Evolutionary conservation across 2,329 filamentous ascomycete species (phyloP).

Genomic region (Trichoderma lentiforme): DNA sequence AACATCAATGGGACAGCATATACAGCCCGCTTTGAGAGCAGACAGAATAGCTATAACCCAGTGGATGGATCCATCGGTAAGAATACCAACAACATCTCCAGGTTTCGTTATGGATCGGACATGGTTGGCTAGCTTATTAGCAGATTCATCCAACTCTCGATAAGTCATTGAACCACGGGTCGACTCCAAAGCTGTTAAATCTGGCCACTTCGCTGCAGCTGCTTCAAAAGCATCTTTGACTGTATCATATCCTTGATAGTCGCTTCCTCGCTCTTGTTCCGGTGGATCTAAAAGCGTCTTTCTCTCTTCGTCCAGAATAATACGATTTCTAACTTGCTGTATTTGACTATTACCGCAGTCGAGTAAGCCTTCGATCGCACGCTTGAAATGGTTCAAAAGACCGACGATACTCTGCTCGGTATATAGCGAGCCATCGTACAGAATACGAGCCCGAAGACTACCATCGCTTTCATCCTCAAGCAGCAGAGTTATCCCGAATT

Average conservation of each 20-base stretch:
- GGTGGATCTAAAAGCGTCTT: neutral
- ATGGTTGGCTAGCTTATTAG: neutral
- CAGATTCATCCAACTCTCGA: neutral
- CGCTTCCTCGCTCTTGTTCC: neutral
- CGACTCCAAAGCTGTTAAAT: neutral
- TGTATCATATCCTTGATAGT: neutral
- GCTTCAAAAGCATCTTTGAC: neutral
- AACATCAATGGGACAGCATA: neutral
- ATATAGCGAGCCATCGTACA: neutral
- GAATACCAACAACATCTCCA: neutral
- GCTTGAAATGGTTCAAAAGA: neutral
- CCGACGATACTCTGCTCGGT: neutral
- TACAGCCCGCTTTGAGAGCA: neutral
- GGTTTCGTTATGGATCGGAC: neutral
- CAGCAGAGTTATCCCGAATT: neutral
- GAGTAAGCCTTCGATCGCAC: neutral
- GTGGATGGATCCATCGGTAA: neutral
- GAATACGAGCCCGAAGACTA: neutral
- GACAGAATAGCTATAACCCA: neutral
- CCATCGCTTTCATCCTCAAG: neutral
- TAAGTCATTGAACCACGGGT: neutral
- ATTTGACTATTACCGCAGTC: neutral
- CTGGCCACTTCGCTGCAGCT: neutral
- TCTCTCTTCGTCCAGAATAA: neutral
- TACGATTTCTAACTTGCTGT: neutral